Percentiles rank a stretch among this genome's conserved stretches.
phyloP scores from a whole-genome alignment of 2,329 filamentous ascomycete species.

The Fusarium sterilihyphosum region DNA sequence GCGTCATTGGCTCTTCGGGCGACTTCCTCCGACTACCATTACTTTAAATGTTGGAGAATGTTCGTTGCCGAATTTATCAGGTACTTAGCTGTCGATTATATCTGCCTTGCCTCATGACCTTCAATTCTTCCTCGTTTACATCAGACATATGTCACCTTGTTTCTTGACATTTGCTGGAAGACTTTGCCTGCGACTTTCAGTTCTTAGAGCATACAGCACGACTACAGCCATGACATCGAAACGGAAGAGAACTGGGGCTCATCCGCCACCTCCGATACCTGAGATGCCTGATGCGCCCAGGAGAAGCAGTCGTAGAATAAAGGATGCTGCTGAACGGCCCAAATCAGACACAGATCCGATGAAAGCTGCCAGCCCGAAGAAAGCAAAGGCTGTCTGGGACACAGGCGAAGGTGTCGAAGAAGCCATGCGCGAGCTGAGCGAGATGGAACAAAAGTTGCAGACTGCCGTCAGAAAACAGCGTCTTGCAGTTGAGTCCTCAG shows the following conservation, averaged over 20 bases:
- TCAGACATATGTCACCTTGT: constrained; percentile 10
- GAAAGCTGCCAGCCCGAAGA: neutral
- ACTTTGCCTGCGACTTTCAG: neutral
- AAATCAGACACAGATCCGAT: neutral
- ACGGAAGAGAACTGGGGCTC: constrained; percentile 47
- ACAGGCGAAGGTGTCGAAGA: constrained; percentile 46
- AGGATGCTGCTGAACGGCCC: constrained; percentile 12
- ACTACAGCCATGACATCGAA: constrained; percentile 50
- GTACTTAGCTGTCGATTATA: neutral
- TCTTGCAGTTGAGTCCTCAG: constrained; percentile 56
- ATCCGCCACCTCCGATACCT: constrained; percentile 33
- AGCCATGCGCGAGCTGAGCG: constrained; percentile 56
- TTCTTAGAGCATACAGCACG: constrained; percentile 6
- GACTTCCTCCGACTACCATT: constrained; percentile 33
- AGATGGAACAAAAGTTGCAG: constrained; percentile 61
- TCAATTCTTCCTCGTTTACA: neutral
- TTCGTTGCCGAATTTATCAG: neutral
- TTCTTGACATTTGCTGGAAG: constrained; percentile 9
- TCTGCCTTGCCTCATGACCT: neutral
- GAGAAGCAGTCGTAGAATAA: constrained; percentile 42
- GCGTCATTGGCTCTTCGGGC: constrained; percentile 40
- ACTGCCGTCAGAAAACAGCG: constrained; percentile 58
- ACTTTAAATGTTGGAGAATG: constrained; percentile 11
- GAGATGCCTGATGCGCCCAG: constrained; percentile 34
- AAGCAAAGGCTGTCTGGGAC: constrained; percentile 10